These are phyloP conservation scores for Artomyces pyxidatus DNA, from an alignment of 768 basidiomycete genomes.

Conservation along the genomic window DNA sequence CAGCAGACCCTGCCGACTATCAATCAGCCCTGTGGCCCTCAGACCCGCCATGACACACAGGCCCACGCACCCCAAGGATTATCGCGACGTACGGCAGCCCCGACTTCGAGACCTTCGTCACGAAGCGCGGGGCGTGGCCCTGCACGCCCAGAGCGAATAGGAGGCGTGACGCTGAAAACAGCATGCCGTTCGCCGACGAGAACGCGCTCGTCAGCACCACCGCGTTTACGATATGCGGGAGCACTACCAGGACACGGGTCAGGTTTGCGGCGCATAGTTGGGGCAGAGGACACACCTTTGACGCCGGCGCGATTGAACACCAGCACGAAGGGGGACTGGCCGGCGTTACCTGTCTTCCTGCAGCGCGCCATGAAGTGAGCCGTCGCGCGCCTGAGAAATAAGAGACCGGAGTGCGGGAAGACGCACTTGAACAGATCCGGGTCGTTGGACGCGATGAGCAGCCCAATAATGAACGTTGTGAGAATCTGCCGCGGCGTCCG, in stretches of 20 bases:
- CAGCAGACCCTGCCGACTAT: conserved; percentile 6
- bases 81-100: conserved; percentile 14
- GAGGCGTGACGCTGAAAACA: conserved; percentile 12
- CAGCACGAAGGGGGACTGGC: conserved; percentile 15
- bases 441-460: conserved; percentile 17
- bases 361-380: no score
- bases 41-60: no score
- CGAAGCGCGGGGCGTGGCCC: conserved; percentile 11
- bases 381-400: neutral
- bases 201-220: conserved; percentile 13
- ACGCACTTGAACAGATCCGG: conserved; percentile 12
- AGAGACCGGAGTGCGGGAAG: neutral
- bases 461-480: conserved; percentile 12
- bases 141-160: conserved; percentile 12
- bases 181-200: conserved; percentile 16
- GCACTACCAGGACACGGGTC: conserved; percentile 1
- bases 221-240: conserved; percentile 15
- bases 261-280: neutral
- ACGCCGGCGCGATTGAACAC: conserved; percentile 14
- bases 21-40: neutral
- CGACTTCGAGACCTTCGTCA: conserved; percentile 5
- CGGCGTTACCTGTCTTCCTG: conserved; percentile 12
- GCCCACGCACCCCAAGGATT: conserved; percentile 3
- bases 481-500: conserved; percentile 5
- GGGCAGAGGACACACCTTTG: conserved; percentile 6